These are phyloP conservation scores for Irpex rosettiformis DNA, from an alignment of 1,284 basidiomycete species.

Conservation along the genomic window DNA sequence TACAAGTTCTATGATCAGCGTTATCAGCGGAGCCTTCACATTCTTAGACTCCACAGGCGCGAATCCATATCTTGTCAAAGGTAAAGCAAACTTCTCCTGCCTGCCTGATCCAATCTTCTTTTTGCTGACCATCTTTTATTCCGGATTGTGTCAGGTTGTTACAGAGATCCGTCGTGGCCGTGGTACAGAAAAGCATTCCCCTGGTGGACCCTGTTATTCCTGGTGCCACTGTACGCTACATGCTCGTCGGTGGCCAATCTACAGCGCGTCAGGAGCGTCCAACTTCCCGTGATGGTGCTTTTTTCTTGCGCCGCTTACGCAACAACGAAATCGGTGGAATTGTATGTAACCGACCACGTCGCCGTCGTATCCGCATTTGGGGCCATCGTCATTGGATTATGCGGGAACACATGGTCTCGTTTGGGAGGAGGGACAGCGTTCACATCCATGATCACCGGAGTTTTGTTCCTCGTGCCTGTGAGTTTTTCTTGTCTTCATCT, in stretches of 20 bases:
- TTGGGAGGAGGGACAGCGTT: conserved; percentile 79
- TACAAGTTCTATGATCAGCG: conserved; percentile 40
- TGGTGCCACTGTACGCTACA: conserved; percentile 79
- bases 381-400: conserved; percentile 77
- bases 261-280: conserved; percentile 64
- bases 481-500: conserved; percentile 23
- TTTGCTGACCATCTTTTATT: not conserved
- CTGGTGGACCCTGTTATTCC: conserved; percentile 71
- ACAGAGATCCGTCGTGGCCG: conserved; percentile 65
- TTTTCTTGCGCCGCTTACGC: conserved; percentile 78
- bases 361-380: conserved; percentile 71
- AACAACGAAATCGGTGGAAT: conserved; percentile 48
- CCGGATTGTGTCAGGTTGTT: conserved; percentile 51
- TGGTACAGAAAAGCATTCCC: conserved; percentile 78
- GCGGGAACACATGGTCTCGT: conserved; percentile 81
- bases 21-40: conserved; percentile 59
- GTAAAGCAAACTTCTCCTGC: conserved; percentile 26
- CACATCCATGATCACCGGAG: conserved; percentile 86
- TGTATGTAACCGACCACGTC: conserved; percentile 38
- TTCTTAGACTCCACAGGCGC: conserved; percentile 43
- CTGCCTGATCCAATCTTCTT: conserved; percentile 3
- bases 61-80: conserved; percentile 44
- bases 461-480: conserved; percentile 81
- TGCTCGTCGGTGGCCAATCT: conserved; percentile 78
- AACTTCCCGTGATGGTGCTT: conserved; percentile 74